A percentile compares a stretch with the other conserved stretches of the same genome.
Conservation (phyloP, 2,329 filamentous ascomycete species). For the Mariannaea sp. region DNA sequence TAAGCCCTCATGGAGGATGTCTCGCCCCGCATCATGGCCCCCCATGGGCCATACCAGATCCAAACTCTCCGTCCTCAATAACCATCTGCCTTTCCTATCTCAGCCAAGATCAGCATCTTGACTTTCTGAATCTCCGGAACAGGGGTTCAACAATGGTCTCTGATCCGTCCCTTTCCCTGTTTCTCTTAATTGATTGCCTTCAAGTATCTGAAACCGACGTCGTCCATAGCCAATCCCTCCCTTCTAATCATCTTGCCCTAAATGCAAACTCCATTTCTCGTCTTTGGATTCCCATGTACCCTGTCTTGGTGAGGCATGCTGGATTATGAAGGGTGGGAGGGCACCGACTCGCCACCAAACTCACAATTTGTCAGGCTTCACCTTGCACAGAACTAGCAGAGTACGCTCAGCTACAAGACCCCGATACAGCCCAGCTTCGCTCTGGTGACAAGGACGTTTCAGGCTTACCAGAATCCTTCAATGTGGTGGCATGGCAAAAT, state of each 20-base stretch:
- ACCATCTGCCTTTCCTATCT: constrained; percentile 15
- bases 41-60: constrained; percentile 10
- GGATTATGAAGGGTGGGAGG: too few species aligned
- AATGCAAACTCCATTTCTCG: too few species aligned
- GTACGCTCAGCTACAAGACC: neutral
- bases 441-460: neutral
- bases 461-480: neutral
- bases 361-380: too few species aligned
- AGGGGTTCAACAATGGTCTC: constrained; percentile 3
- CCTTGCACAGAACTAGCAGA: too few species aligned
- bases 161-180: neutral
- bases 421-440: neutral
- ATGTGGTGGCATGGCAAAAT: constrained; percentile 12
- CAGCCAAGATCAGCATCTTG: constrained; percentile 19
- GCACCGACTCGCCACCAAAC: too few species aligned
- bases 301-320: too few species aligned
- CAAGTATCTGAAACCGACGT: neutral
- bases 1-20: constrained; percentile 4
- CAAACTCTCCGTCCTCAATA: constrained; percentile 14
- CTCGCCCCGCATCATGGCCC: constrained; percentile 13
- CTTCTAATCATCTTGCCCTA: neutral
- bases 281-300: too few species aligned
- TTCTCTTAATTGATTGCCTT: neutral
- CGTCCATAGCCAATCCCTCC: neutral
- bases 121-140: constrained; percentile 15